Evolutionary conservation across 805 yeast species (phyloP).

Genomic region (Metschnikowia shivogae): DNA sequence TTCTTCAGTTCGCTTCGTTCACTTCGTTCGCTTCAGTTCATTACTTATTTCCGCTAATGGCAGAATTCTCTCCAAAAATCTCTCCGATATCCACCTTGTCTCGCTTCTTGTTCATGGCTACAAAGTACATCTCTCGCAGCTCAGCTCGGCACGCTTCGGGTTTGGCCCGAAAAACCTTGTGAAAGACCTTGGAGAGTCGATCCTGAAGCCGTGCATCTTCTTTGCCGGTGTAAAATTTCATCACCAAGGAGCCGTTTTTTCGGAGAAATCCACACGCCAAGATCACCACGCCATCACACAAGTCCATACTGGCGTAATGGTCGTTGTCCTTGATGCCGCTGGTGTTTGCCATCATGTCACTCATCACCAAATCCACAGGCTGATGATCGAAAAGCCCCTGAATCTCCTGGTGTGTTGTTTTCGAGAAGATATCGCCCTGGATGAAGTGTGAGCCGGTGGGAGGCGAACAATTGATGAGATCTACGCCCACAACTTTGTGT

Average conservation of each 20-base stretch:
- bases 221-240: conserved; percentile 81
- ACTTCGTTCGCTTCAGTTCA: too few species aligned
- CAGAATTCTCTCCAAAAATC: conserved; percentile 3
- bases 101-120: conserved; percentile 51
- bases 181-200: conserved; percentile 56
- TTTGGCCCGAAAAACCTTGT: conserved; percentile 62
- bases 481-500: conserved; percentile 24
- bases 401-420: conserved; percentile 53
- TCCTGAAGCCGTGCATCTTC: conserved; percentile 67
- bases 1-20: too few species aligned
- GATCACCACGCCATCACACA: conserved; percentile 86
- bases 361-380: conserved; percentile 47
- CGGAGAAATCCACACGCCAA: conserved; percentile 68
- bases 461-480: conserved; percentile 33
- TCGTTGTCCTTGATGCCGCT: conserved; percentile 78
- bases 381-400: conserved; percentile 44
- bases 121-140: conserved; percentile 78
- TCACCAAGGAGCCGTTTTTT: conserved; percentile 68
- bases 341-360: conserved; percentile 90
- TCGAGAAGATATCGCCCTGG: conserved; percentile 38
- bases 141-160: conserved; percentile 78
- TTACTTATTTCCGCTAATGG: too few species aligned
- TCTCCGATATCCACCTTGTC: conserved; percentile 10
- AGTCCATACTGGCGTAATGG: conserved; percentile 80
- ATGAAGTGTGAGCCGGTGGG: conserved; percentile 35